phyloP scores from a whole-genome alignment of 2,329 filamentous ascomycete species.

The Talaromyces sp. region DNA sequence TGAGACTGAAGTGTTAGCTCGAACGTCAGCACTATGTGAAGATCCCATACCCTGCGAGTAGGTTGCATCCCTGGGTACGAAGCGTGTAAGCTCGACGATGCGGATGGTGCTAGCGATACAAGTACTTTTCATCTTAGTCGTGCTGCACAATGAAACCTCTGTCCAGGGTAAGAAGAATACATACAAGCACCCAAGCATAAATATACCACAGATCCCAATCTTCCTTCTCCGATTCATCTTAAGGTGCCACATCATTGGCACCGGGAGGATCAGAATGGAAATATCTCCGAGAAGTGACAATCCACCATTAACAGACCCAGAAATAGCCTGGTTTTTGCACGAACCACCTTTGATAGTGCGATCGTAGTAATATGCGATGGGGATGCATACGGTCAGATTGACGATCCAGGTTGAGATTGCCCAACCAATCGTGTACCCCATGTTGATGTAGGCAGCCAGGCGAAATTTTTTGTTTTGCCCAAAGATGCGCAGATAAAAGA shows the following conservation, averaged over 20 bases:
- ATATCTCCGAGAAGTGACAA: neutral
- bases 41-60: neutral
- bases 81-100: neutral
- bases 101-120: neutral
- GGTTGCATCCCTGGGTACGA: neutral
- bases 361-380: constrained; percentile 2
- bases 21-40: neutral
- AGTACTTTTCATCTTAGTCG: neutral
- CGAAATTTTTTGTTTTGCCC: neutral
- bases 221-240: constrained; percentile 4
- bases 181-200: constrained; percentile 5
- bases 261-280: neutral
- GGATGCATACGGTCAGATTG: neutral
- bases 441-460: neutral
- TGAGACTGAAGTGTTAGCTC: neutral
- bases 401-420: constrained; percentile 6
- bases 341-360: constrained; percentile 1
- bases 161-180: neutral
- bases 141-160: neutral
- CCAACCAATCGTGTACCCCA: neutral
- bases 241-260: neutral
- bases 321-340: constrained; percentile 6
- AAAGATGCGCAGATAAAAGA: constrained; percentile 1
- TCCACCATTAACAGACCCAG: neutral
- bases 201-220: constrained; percentile 4